phyloP scores from a whole-genome alignment of 2,329 filamentous ascomycete species.

The Pseudopyrenochaeta lycopersici region DNA sequence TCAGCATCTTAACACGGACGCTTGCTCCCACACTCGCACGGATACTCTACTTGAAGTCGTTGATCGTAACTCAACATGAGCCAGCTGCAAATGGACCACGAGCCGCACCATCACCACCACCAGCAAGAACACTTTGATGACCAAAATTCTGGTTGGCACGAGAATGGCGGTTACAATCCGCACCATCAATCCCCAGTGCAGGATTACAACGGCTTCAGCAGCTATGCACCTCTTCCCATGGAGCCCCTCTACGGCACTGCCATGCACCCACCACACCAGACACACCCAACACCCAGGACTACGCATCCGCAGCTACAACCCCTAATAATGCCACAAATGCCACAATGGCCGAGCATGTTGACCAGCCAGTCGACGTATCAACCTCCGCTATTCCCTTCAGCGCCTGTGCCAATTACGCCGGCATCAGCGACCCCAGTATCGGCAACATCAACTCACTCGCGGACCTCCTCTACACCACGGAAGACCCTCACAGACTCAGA shows the following conservation, averaged over 20 bases:
- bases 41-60: conserved; percentile 24
- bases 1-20: conserved; percentile 40
- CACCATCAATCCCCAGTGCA: conserved; percentile 52
- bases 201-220: conserved; percentile 50
- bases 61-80: conserved; percentile 44
- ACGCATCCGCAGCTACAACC: conserved; percentile 53
- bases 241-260: conserved; percentile 48
- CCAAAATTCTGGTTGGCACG: conserved; percentile 42
- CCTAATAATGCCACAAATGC: conserved; percentile 50
- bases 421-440: conserved; percentile 52
- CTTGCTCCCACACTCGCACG: conserved; percentile 34
- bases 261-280: conserved; percentile 50
- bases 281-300: conserved; percentile 40
- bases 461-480: conserved; percentile 70
- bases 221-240: conserved; percentile 50
- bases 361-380: conserved; percentile 53
- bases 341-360: conserved; percentile 54
- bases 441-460: conserved; percentile 49
- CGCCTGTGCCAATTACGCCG: conserved; percentile 48
- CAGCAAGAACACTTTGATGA: conserved; percentile 43
- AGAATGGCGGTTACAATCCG: conserved; percentile 39
- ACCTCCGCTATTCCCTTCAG: conserved; percentile 48
- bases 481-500: conserved; percentile 93
- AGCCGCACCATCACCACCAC: conserved; percentile 41
- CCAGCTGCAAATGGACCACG: conserved; percentile 54